These are phyloP conservation scores for Metschnikowia reukaufii DNA, from an alignment of 805 yeast genomes.

Conservation along the genomic window DNA sequence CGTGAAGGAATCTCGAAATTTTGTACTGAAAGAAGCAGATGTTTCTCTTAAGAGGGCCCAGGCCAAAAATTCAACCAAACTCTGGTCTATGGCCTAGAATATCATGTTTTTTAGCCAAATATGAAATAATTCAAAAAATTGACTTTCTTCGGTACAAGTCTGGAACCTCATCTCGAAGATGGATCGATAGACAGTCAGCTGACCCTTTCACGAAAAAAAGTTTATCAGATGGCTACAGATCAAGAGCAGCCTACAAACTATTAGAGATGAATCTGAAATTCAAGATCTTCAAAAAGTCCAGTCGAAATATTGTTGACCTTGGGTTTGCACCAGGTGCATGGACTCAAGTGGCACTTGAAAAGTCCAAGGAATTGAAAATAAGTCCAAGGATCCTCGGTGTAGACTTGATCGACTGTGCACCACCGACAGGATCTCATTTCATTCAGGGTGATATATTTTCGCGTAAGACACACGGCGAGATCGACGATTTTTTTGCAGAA, in stretches of 20 bases:
- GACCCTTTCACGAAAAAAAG: slow-evolving; percentile 74
- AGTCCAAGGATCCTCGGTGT: slow-evolving; percentile 26
- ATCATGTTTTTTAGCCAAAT: not conserved
- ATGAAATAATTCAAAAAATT: not conserved
- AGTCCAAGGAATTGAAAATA: slow-evolving; percentile 7
- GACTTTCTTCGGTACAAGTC: slow-evolving; percentile 12
- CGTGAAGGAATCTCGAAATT: too few species aligned
- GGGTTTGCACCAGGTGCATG: slow-evolving; percentile 44
- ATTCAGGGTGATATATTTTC: slow-evolving; percentile 43
- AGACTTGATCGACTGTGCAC: slow-evolving; percentile 34
- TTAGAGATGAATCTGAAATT: slow-evolving; percentile 69
- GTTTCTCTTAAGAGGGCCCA: not conserved
- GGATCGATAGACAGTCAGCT: slow-evolving; percentile 69
- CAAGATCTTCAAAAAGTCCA: slow-evolving; percentile 50
- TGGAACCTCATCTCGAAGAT: slow-evolving; percentile 36
- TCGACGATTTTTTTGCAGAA: slow-evolving; percentile 50
- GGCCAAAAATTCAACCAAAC: not conserved
- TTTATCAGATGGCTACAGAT: slow-evolving; percentile 56
- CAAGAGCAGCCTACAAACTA: slow-evolving; percentile 91
- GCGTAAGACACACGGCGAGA: slow-evolving; percentile 52
- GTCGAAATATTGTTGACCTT: slow-evolving; percentile 72
- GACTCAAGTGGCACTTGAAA: slow-evolving; percentile 30
- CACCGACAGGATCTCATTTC: slow-evolving; percentile 39
- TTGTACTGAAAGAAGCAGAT: not conserved
- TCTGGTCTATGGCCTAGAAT: not conserved